Percentiles rank a stretch among this genome's conserved stretches.
These are phyloP conservation scores for Barnettozyma populi DNA, from an alignment of 805 yeast genomes.

Conservation along the genomic window DNA sequence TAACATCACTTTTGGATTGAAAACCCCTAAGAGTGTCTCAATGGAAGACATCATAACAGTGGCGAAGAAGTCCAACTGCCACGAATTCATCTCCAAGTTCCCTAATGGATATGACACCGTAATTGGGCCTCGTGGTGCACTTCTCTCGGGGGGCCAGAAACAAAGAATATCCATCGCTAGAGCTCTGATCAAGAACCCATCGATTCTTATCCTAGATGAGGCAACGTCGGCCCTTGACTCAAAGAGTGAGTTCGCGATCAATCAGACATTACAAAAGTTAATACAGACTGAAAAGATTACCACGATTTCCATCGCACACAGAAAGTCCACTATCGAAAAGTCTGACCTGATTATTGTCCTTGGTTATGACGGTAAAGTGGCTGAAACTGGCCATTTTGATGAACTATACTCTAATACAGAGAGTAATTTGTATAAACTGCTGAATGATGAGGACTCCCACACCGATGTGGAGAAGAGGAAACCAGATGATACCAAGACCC, in stretches of 20 bases:
- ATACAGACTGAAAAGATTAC: conserved; percentile 59
- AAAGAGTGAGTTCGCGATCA: conserved; percentile 68
- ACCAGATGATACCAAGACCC: conserved; percentile 7
- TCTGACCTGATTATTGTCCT: conserved; percentile 82
- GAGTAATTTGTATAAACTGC: conserved; percentile 33
- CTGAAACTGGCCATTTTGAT: conserved; percentile 63
- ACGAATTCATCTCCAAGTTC: conserved; percentile 51
- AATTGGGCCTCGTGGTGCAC: conserved; percentile 60
- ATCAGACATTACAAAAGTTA: conserved; percentile 64
- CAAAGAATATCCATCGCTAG: conserved; percentile 87
- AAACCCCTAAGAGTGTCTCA: conserved; percentile 35
- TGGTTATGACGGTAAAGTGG: conserved; percentile 74
- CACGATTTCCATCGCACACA: conserved; percentile 87
- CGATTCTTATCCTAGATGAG: conserved; percentile 75
- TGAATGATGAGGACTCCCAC: conserved; percentile 30
- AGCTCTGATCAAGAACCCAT: conserved; percentile 70
- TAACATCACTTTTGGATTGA: conserved; percentile 67
- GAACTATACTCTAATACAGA: conserved; percentile 45
- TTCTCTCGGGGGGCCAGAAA: conserved; percentile 88
- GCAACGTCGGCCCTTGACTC: conserved; percentile 86
- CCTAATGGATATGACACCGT: conserved; percentile 62
- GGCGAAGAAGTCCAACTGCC: conserved; percentile 50
- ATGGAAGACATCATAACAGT: conserved; percentile 42
- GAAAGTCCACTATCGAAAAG: conserved; percentile 83
- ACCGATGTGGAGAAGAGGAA: conserved; percentile 8